These are phyloP conservation scores for Corchorus capsularis DNA, from an alignment of 345 rosid species.

Conservation along the genomic window DNA sequence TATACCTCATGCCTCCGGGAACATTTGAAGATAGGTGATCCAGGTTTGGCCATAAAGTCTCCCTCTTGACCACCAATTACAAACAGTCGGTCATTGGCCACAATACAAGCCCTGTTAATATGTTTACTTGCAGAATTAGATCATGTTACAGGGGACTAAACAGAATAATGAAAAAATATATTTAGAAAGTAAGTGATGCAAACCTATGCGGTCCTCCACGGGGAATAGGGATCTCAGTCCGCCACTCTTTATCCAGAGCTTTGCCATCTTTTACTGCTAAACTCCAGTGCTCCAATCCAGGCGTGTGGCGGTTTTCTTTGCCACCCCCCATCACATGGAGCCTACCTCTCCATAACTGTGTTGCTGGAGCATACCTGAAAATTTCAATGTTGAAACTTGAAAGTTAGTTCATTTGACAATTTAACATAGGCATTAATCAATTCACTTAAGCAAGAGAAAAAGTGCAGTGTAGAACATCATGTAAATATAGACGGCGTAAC, in stretches of 20 bases:
- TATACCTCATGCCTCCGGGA: constrained; percentile 82
- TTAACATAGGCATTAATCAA: no score
- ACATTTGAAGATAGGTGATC: constrained; percentile 82
- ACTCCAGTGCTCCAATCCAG: constrained; percentile 83
- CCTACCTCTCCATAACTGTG: constrained; percentile 91
- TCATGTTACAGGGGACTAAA: neutral
- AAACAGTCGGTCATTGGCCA: constrained; percentile 47
- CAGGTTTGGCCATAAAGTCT: constrained; percentile 87
- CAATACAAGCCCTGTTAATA: constrained; percentile 61
- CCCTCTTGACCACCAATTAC: constrained; percentile 93
- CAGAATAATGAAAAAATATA: neutral
- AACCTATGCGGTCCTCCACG: constrained; percentile 95
- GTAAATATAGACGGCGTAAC: neutral
- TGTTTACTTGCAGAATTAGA: neutral
- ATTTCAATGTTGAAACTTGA: neutral
- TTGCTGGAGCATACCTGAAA: constrained; percentile 86
- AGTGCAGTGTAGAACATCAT: neutral
- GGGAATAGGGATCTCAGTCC: constrained; percentile 66
- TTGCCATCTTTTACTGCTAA: constrained; percentile 77
- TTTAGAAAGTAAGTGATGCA: neutral
- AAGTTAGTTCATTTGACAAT: constrained; percentile 3
- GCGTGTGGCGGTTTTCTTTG: constrained; percentile 81
- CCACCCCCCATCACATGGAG: constrained; percentile 93
- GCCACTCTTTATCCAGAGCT: constrained; percentile 67
- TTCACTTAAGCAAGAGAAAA: neutral